A percentile compares a stretch with the other conserved stretches of the same genome.
Conservation (phyloP, 495 filamentous ascomycete species). For the Aspergillus sparsus region DNA sequence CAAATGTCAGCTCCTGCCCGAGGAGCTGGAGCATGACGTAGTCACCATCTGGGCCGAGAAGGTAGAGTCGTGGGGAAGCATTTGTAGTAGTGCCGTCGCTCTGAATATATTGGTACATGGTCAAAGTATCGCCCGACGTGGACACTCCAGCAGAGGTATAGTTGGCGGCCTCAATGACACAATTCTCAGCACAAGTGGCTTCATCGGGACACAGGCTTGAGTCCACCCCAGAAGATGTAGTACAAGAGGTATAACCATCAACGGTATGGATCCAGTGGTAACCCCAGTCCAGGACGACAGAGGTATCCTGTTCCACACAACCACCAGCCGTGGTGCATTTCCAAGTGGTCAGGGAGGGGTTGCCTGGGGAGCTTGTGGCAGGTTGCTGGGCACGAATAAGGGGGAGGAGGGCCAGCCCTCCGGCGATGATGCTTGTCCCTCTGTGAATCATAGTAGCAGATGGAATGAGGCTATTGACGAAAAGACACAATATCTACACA, state of each 20-base stretch:
- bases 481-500: not conserved
- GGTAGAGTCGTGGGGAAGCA: slow-evolving; percentile 2
- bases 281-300: slow-evolving; percentile 8
- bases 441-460: not conserved
- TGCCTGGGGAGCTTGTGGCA: not conserved
- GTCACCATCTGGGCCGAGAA: slow-evolving; percentile 6
- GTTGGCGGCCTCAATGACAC: slow-evolving; percentile 8
- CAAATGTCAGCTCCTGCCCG: slow-evolving; percentile 8
- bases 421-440: not conserved
- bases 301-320: slow-evolving; percentile 7
- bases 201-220: slow-evolving; percentile 8
- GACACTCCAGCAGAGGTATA: slow-evolving; percentile 4
- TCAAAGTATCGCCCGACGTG: slow-evolving; percentile 9
- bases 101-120: slow-evolving; percentile 4
- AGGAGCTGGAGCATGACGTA: slow-evolving; percentile 12
- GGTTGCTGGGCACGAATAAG: slow-evolving; percentile 4
- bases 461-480: not conserved
- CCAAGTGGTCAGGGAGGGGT: slow-evolving; percentile 14
- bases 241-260: not conserved
- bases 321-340: slow-evolving; percentile 8
- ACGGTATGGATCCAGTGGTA: slow-evolving; percentile 9
- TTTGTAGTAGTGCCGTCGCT: not conserved
- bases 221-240: slow-evolving; percentile 4
- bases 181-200: slow-evolving; percentile 8
- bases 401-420: slow-evolving; percentile 1